Conservation (phyloP, 441 rosid genomes). For the Daphne laureola region DNA sequence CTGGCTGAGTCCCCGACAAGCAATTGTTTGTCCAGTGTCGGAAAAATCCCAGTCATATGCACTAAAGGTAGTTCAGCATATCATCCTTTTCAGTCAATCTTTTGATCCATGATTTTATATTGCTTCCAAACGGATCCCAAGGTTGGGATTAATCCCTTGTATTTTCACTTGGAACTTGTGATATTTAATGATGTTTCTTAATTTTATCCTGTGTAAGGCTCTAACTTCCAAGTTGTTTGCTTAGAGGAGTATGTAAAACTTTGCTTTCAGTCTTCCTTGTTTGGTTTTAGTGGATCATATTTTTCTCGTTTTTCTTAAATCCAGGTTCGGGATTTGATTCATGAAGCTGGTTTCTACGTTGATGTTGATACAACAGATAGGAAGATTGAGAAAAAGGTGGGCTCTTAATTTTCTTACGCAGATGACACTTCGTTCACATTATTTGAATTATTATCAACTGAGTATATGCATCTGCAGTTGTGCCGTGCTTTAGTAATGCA, state of each 20-base stretch:
- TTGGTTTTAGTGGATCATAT: no score
- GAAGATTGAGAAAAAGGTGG: constrained; percentile 93
- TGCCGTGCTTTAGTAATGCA: no score
- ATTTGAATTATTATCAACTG: not conserved
- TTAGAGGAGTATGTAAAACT: no score
- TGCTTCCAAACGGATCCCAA: no score
- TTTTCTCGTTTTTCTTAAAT: constrained; percentile 14
- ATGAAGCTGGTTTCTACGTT: constrained; percentile 69
- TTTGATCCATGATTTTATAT: no score
- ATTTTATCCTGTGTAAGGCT: no score
- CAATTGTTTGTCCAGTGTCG: constrained; percentile 96
- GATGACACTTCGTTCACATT: not conserved
- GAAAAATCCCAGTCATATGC: constrained; percentile 80
- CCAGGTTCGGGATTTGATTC: constrained; percentile 60
- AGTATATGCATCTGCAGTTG: no score
- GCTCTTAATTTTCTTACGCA: not conserved
- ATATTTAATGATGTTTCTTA: not conserved
- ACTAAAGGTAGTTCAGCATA: constrained; percentile 37
- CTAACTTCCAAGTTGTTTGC: no score
- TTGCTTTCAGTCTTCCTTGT: no score
- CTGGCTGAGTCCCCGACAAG: constrained; percentile 99
- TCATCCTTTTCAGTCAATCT: no score
- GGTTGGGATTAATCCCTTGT: not conserved
- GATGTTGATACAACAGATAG: constrained; percentile 79
- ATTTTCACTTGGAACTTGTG: not conserved